Evolutionary conservation across 23 red algal species (phyloP), one percentile per base, ranked within the genome.

Genomic region (Gracilaria caudata): DNA sequence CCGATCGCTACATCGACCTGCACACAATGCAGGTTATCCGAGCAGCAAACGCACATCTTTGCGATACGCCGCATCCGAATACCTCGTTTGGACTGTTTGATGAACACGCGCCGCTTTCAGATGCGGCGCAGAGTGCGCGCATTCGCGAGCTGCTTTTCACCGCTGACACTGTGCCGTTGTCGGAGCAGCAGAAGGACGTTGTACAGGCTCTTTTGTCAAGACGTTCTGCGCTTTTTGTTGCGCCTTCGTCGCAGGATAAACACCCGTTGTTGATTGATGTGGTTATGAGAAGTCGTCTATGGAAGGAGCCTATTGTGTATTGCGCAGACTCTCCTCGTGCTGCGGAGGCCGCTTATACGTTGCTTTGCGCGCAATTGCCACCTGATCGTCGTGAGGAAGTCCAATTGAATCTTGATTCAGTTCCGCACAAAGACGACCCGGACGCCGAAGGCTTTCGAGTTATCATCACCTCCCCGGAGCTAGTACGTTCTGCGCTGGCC

Each of bases 1-100:
- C 74, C 14, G 56, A 78, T 20, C 73, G 70, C 41, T 89, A 79
- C 37, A 78, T 89, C 38, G 86, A 89, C 63, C 86, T 89, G 38
- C 86, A 72, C 25, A 89, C 86, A 5, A 78, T 89, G 73, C 53
- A 89, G 57, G 39, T 78, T 21, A 80, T 79, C 59, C 86, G 28
- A 34, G 54, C 73, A 7, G 29, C 77, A 6, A 54, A 70, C 25
- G 73, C 74, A 7, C 73, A 89, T 65, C 64, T 86, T 26, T 59
- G 74, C 26, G 68, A 68, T 21, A n/a, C 86, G 32, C 86, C 86
- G 23, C 73, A 55, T 59, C 44, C 86, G 11, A 71, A 7, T 11
- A 57, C 38, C 10, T 63, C 73, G 9, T 89, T 89, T 51, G 71
- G 73, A 4, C 33, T 79, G 11, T 89, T 89, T 41, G 86, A 80